Evolutionary conservation across 306 rosid species (phyloP).

Genomic region (barrel medic (Medicago truncatula)): MtrunA17r5.0-ANR NC_053042.1:11554501-11555000

Average conservation of each 20-base stretch:
- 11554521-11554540: conserved; percentile 38
- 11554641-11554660: conserved; percentile 21
- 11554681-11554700: not conserved
- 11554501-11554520: too few relatives aligned
- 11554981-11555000: conserved; percentile 12
- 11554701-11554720: not conserved
- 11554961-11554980: not conserved
- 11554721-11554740: conserved; percentile 75
- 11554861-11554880: conserved; percentile 83
- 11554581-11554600: conserved; percentile 86
- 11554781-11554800: conserved; percentile 58
- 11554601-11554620: conserved; percentile 89
- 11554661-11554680: conserved; percentile 15
- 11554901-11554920: conserved; percentile 77
- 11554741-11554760: conserved; percentile 77
- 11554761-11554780: conserved; percentile 46
- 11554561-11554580: conserved; percentile 97
- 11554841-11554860: conserved; percentile 92
- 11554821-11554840: conserved; percentile 89
- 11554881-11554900: conserved; percentile 96
- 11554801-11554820: conserved; percentile 81
- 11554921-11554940: not conserved
- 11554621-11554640: conserved; percentile 93
- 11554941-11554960: not conserved
- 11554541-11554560: conserved; percentile 45